Conservation (phyloP, 176 grass and related monocot genomes). For the Poa pratensis region DNA sequence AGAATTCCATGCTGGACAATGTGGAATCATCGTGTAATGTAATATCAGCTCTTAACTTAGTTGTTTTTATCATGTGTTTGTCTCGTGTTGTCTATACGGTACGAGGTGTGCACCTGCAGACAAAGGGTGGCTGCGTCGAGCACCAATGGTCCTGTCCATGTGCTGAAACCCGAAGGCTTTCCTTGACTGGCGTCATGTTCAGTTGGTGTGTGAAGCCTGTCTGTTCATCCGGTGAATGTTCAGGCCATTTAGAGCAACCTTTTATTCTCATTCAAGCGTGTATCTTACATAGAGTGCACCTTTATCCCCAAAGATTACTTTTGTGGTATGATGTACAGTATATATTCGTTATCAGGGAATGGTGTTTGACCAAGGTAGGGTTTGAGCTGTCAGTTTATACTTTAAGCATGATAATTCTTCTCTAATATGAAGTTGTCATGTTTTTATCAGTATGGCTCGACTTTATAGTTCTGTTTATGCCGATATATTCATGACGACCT, state of each 20-base stretch:
- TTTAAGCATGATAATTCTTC: neutral
- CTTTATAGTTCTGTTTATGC: no score
- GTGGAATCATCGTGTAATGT: conserved; percentile 1
- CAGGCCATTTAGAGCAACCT: neutral
- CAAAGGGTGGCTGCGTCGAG: neutral
- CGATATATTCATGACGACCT: no score
- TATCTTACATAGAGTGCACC: no score
- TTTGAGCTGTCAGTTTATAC: neutral
- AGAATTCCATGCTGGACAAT: neutral
- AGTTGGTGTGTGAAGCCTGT: conserved; percentile 29
- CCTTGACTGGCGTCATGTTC: conserved; percentile 25
- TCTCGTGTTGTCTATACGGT: neutral
- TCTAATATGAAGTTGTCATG: no score
- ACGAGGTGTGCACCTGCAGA: neutral
- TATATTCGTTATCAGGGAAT: neutral
- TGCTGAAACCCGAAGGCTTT: conserved; percentile 11
- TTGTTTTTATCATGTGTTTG: neutral
- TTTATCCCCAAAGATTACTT: neutral
- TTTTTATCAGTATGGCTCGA: no score
- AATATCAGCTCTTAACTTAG: neutral
- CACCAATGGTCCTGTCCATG: conserved; percentile 8
- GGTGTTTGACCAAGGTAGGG: neutral
- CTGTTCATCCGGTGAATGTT: conserved; percentile 16
- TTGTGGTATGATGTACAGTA: neutral
- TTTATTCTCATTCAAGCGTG: neutral